Percentiles rank a stretch among this genome's conserved stretches.
Conservation (phyloP, 148 eudicot species). For the Heliamphora exappendiculata region DNA sequence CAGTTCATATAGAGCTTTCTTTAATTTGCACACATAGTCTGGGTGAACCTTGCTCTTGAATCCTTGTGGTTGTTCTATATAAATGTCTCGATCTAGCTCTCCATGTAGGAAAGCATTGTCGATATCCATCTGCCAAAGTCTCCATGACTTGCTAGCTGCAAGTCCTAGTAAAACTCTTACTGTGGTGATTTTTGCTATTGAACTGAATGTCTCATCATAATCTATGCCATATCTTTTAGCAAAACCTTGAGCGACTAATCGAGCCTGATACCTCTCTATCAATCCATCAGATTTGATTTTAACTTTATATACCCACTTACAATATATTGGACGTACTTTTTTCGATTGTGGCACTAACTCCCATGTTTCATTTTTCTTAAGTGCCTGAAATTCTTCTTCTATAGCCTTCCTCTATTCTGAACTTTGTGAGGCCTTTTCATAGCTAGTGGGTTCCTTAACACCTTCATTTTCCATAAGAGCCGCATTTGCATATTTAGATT, state of each 20-base stretch:
- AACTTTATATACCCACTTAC: not conserved
- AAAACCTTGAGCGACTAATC: not conserved
- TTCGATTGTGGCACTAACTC: too few relatives aligned
- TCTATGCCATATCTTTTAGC: not conserved
- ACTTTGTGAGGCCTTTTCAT: too few relatives aligned
- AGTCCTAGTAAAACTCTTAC: not conserved
- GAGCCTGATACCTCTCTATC: too few relatives aligned
- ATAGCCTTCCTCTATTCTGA: too few relatives aligned
- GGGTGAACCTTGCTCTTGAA: not conserved
- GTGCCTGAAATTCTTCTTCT: too few relatives aligned
- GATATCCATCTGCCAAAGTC: not conserved
- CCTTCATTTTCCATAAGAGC: not conserved
- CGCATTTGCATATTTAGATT: not conserved
- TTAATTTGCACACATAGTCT: constrained; percentile 6
- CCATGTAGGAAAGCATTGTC: too few relatives aligned
- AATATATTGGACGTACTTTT: too few relatives aligned
- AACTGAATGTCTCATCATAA: not conserved
- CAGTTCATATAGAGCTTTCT: constrained; percentile 3
- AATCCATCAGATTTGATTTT: not conserved
- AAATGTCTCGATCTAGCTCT: not conserved
- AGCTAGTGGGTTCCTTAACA: not conserved
- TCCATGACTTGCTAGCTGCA: not conserved
- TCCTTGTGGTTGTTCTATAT: not conserved
- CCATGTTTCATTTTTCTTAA: too few relatives aligned
- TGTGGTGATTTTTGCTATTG: too few relatives aligned